These are phyloP conservation scores for Saccharata proteae DNA, from an alignment of 2,329 filamentous ascomycete species.

Conservation along the genomic window DNA sequence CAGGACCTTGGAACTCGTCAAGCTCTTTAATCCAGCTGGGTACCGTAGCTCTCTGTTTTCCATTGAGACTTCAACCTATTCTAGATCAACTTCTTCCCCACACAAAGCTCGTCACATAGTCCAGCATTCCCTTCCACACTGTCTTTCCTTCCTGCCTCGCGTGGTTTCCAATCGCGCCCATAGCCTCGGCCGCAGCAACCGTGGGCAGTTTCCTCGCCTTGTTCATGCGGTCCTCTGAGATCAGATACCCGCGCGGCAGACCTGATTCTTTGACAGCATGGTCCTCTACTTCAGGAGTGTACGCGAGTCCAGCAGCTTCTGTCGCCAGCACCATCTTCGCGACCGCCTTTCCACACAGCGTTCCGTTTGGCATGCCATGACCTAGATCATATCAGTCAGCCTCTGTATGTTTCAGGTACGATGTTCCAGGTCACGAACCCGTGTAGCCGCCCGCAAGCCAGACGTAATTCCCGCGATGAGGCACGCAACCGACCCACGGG, in stretches of 20 bases:
- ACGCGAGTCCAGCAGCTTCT: no score
- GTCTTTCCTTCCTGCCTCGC: constrained; percentile 5
- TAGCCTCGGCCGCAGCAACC: constrained; percentile 21
- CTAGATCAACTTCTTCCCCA: no score
- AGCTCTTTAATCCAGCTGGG: no score
- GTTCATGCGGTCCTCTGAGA: constrained; percentile 23
- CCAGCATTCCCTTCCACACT: no score
- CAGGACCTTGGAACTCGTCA: no score
- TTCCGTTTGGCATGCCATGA: constrained; percentile 67
- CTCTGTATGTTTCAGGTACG: neutral
- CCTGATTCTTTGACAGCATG: constrained; percentile 22
- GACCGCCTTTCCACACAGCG: constrained; percentile 51
- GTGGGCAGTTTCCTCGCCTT: constrained; percentile 19
- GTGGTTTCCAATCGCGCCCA: constrained; percentile 13
- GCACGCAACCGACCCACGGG: constrained; percentile 62
- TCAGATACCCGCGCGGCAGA: constrained; percentile 25
- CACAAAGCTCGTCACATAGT: no score
- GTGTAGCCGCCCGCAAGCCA: constrained; percentile 57
- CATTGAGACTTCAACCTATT: no score
- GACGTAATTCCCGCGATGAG: constrained; percentile 42
- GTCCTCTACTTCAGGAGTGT: no score
- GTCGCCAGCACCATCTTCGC: constrained; percentile 46
- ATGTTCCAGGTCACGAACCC: constrained; percentile 24
- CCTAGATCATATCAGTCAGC: constrained; percentile 17
- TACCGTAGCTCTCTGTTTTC: no score